Base-by-base conservation (phyloP, 148 eudicot genomes). In the Fallopia convolvulus region DNA sequence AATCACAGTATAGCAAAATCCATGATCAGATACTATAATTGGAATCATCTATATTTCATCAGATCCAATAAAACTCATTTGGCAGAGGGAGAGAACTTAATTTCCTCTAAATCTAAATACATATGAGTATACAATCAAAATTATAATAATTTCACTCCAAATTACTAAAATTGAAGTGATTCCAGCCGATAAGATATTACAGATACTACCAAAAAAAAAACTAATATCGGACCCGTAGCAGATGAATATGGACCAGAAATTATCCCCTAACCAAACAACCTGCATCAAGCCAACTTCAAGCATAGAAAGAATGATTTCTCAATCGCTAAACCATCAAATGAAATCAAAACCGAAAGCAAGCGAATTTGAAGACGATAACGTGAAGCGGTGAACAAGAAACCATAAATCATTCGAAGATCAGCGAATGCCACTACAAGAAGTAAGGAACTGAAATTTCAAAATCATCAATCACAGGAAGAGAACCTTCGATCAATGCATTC, bases 11-110 rank as follows among this genome's bases (percentile, higher is more conserved):
- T 56, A 41, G 72, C 13, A 47, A 44, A 72, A 79, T 55, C 61
- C 61, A 55, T 55, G 26, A n/a, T 79, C 33, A 72, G n/a, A 61
- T 75, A 40, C 80, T 44, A 68, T 17, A 77, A 53, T 11, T 48
- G 14, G 20, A 26, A 49, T n/a, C 17, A 75, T 15, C 41, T 21
- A 50, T 36, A 75, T 33, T 68, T 68, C 21, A 68, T 68, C 21
- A 68, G 72, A 68, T 36, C 44, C 72, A 68, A 36, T 21, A 30
- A 68, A 68, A 68, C 21, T 36, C 44, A 17, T 68, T 21, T 26
- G 68, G 68, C 14, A 61, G 33, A 61, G 33, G 68, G 68, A 8
- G 36, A 61, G 26, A 13, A 61, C 39, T 56, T 23, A 14, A 14
- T 33, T 33, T 13, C 72, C 4, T 65, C 3, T 13, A 65, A 21